Evolutionary conservation across 164 flowering plant species (phyloP).

Genomic region (Nymphaea thermarum): DNA sequence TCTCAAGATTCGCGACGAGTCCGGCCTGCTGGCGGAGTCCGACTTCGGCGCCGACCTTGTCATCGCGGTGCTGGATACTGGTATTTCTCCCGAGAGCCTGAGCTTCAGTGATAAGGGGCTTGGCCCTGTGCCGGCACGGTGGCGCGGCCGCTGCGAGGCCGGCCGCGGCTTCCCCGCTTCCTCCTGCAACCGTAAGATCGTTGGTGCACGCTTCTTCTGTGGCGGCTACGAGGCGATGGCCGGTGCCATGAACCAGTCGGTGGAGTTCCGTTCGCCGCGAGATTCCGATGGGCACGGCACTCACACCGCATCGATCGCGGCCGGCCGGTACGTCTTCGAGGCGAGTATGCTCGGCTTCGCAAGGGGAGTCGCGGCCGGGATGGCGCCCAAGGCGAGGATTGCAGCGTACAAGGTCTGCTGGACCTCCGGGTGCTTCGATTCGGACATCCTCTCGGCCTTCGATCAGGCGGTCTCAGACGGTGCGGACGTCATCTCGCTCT

Average conservation of each 20-base stretch:
- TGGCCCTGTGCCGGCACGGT: slow-evolving; percentile 51
- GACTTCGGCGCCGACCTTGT: slow-evolving; percentile 95
- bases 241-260: slow-evolving; percentile 71
- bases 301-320: slow-evolving; percentile 93
- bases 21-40: slow-evolving; percentile 70
- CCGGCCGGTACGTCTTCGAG: slow-evolving; percentile 79
- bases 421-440: slow-evolving; percentile 76
- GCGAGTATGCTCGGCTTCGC: slow-evolving; percentile 86
- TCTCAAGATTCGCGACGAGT: slow-evolving; percentile 33
- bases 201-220: slow-evolving; percentile 65
- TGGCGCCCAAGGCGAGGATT: slow-evolving; percentile 92
- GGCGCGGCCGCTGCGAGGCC: slow-evolving; percentile 64
- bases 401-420: slow-evolving; percentile 94
- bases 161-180: slow-evolving; percentile 26
- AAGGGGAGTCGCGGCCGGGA: slow-evolving; percentile 79
- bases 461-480: slow-evolving; percentile 86
- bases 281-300: slow-evolving; percentile 97
- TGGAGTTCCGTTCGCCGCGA: slow-evolving; percentile 59
- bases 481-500: slow-evolving; percentile 68
- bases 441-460: slow-evolving; percentile 88
- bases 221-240: slow-evolving; percentile 73
- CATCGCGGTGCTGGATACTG: slow-evolving; percentile 84
- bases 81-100: slow-evolving; percentile 83
- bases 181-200: slow-evolving; percentile 62
- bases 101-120: slow-evolving; percentile 66